A percentile compares a stretch with the other conserved stretches of the same genome.
These are phyloP conservation scores for Miscanthus sacchariflorus DNA, from an alignment of 202 grass and related monocot species.

Conservation along the genomic window DNA sequence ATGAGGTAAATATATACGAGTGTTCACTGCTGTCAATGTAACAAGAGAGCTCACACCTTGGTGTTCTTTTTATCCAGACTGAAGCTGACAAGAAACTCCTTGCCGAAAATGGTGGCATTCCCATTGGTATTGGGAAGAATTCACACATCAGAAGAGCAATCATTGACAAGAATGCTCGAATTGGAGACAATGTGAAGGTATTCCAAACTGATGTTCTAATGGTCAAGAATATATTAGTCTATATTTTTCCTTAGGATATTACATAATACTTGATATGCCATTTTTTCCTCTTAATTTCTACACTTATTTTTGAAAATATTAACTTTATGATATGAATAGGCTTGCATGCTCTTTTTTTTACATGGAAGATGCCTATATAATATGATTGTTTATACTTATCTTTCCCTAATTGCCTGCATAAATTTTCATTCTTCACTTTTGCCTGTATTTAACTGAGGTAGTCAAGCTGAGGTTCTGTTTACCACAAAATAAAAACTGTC, in stretches of 20 bases:
- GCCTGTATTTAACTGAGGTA: background rate
- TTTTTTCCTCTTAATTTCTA: constrained; percentile 17
- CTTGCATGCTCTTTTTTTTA: constrained; percentile 2
- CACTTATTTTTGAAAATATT: background rate
- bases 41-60: constrained; percentile 31
- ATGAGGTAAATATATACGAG: constrained; percentile 72
- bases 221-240: constrained; percentile 21
- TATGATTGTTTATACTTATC: background rate
- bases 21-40: constrained; percentile 26
- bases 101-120: constrained; percentile 72
- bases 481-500: background rate
- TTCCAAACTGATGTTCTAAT: background rate
- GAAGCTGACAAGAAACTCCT: constrained; percentile 81
- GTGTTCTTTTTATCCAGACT: constrained; percentile 59
- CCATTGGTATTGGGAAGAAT: constrained; percentile 93
- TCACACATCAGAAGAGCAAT: constrained; percentile 91
- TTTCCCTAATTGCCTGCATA: background rate
- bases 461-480: background rate
- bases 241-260: background rate
- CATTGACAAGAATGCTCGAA: constrained; percentile 99
- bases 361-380: constrained; percentile 21
- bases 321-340: background rate
- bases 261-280: background rate
- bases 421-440: background rate
- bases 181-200: constrained; percentile 96